A percentile compares a stretch with the other conserved stretches of the same genome.
phyloP scores from a whole-genome alignment of 306 rosid species.

The Fragaria nilgerrensis region DNA sequence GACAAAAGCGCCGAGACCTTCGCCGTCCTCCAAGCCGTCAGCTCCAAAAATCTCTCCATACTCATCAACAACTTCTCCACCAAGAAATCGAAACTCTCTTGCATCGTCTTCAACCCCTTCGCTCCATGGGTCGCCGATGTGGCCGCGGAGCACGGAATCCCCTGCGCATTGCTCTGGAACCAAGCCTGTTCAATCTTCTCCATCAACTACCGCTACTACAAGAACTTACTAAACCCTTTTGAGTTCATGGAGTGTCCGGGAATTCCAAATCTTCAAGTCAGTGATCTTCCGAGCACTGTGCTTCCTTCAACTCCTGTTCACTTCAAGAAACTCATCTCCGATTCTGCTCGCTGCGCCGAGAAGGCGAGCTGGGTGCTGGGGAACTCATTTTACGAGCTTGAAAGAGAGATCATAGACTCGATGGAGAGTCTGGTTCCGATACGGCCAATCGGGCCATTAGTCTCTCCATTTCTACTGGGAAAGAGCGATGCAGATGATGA shows the following conservation, averaged over 20 bases:
- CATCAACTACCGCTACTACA: constrained; percentile 39
- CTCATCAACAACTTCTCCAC: constrained; percentile 30
- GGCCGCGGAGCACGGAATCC: constrained; percentile 30
- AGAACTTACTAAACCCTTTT: constrained; percentile 16
- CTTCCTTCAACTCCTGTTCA: constrained; percentile 37
- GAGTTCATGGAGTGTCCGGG: constrained; percentile 42
- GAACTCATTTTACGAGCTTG: constrained; percentile 47
- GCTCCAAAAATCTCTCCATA: constrained; percentile 29
- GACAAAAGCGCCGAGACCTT: background rate
- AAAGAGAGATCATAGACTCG: constrained; percentile 41
- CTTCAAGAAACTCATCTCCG: background rate
- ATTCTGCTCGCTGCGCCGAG: constrained; percentile 10
- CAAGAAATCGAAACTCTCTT: constrained; percentile 20
- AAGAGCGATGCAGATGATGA: constrained; percentile 43
- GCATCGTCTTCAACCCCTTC: constrained; percentile 45
- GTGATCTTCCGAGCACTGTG: constrained; percentile 47
- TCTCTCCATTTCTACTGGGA: constrained; percentile 47
- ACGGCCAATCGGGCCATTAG: constrained; percentile 47
- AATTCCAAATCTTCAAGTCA: constrained; percentile 34
- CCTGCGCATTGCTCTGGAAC: constrained; percentile 63
- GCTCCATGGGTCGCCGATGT: constrained; percentile 48
- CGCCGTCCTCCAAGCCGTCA: constrained; percentile 21
- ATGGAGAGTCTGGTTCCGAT: constrained; percentile 38
- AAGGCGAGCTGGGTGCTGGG: constrained; percentile 56
- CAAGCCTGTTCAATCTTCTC: constrained; percentile 50